Evolutionary conservation across 345 rosid genomes (phyloP).

Genomic region (Excoecaria agallocha): DNA sequence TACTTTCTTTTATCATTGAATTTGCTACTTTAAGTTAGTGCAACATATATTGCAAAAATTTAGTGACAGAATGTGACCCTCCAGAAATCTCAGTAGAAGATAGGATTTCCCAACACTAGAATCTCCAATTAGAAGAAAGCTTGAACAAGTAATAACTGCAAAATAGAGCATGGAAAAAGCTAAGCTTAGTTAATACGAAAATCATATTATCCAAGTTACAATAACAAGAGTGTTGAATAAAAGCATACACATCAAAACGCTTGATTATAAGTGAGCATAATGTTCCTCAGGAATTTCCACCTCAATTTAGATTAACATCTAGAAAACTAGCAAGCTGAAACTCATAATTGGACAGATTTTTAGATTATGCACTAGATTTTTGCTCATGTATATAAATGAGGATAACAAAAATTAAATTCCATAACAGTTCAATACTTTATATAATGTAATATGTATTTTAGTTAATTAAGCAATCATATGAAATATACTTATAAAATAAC

Average conservation of each 20-base stretch:
- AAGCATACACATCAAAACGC: neutral
- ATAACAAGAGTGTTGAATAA: neutral
- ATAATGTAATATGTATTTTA: no score
- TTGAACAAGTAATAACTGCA: slow-evolving; percentile 21
- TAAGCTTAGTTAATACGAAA: neutral
- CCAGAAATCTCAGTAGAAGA: slow-evolving; percentile 22
- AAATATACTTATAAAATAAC: no score
- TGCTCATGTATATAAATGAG: neutral
- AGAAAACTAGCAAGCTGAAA: neutral
- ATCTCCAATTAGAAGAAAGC: slow-evolving; percentile 25
- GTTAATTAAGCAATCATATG: no score
- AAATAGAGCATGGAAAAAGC: neutral
- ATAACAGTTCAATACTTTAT: no score
- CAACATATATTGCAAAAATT: neutral
- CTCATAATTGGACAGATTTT: no score
- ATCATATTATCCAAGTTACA: no score
- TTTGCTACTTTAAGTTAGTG: neutral
- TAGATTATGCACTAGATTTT: neutral
- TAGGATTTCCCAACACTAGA: slow-evolving; percentile 19
- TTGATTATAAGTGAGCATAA: neutral
- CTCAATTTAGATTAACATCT: neutral
- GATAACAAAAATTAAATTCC: no score
- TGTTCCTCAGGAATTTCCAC: neutral
- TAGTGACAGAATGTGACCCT: neutral
- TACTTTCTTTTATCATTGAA: no score